phyloP scores from a whole-genome alignment of 495 filamentous ascomycete species.

The Jackrogersella multiformis region DNA sequence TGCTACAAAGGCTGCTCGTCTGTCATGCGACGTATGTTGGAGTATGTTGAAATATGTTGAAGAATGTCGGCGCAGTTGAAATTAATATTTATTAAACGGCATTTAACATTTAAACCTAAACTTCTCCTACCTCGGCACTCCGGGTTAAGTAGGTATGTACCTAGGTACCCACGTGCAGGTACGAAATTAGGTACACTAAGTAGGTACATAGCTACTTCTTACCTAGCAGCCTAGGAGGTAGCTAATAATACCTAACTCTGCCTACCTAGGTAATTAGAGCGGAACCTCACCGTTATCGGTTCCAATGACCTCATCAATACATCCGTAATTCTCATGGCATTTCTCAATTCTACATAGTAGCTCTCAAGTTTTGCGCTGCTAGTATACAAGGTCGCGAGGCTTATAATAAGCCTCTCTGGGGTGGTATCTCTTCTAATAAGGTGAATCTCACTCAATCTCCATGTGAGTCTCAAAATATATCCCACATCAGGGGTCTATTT shows the following conservation, averaged over 20 bases:
- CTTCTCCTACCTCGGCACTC: constrained; percentile 39
- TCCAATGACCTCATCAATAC: too few relatives aligned
- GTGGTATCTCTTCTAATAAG: constrained; percentile 20
- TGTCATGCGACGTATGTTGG: background rate
- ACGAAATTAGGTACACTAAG: too few relatives aligned
- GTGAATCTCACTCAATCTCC: background rate
- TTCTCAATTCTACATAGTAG: constrained; percentile 21
- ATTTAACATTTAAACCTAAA: background rate
- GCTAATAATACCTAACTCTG: background rate
- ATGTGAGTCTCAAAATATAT: constrained; percentile 16
- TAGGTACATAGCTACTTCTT: too few relatives aligned
- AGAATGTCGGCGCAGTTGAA: constrained; percentile 1
- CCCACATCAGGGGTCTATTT: background rate
- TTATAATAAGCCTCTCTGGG: background rate
- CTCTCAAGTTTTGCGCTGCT: constrained; percentile 3
- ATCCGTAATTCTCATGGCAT: constrained; percentile 12
- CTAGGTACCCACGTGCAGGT: background rate
- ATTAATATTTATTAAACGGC: constrained; percentile 11
- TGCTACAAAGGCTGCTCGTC: background rate
- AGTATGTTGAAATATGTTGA: background rate
- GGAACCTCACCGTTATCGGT: too few relatives aligned
- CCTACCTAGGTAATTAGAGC: too few relatives aligned
- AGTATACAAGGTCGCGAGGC: constrained; percentile 21
- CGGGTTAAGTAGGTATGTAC: constrained; percentile 23
- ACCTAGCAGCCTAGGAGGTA: background rate